Percentiles rank a stretch among this genome's conserved stretches.
Evolutionary conservation across 495 filamentous ascomycete genomes (phyloP).

Genomic region (Aspergillus cavernicola): DNA sequence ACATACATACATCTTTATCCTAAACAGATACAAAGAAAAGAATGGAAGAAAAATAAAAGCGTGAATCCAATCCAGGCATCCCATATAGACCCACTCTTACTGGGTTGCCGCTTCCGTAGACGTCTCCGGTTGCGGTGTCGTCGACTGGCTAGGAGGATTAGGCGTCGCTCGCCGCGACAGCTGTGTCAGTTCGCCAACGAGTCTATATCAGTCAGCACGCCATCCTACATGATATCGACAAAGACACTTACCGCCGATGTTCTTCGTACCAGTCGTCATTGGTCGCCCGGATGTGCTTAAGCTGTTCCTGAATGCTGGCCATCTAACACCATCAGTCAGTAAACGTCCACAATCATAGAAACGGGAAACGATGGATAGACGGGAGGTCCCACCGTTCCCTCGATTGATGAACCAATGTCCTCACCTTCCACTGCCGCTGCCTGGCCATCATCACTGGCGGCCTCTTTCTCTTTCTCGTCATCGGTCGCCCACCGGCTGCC

Average conservation of each 20-base stretch:
- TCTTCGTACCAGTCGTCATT: constrained; percentile 47
- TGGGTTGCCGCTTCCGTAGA: constrained; percentile 5
- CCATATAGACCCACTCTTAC: too few relatives aligned
- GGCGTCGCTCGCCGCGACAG: constrained; percentile 36
- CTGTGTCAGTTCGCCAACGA: constrained; percentile 42
- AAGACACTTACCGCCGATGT: constrained; percentile 36
- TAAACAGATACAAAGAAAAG: constrained; percentile 24
- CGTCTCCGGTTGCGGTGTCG: constrained; percentile 30
- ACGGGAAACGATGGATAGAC: constrained; percentile 36
- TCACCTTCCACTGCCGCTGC: constrained; percentile 48
- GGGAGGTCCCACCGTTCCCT: constrained; percentile 52
- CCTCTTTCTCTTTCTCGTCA: constrained; percentile 21
- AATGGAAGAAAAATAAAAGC: constrained; percentile 20
- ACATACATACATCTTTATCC: constrained; percentile 39
- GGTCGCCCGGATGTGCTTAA: constrained; percentile 45
- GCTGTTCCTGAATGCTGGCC: constrained; percentile 51
- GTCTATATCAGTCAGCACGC: constrained; percentile 22
- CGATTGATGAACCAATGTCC: constrained; percentile 51
- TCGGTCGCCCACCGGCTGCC: constrained; percentile 43
- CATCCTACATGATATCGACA: not conserved
- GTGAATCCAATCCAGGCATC: too few relatives aligned
- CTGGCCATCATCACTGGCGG: constrained; percentile 30
- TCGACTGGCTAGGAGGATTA: constrained; percentile 30
- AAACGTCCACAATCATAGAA: too few relatives aligned
- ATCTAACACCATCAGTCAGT: too few relatives aligned